Conservation (phyloP, 371 early-diverging fungal genomes). For the Mortierella sp. region DNA sequence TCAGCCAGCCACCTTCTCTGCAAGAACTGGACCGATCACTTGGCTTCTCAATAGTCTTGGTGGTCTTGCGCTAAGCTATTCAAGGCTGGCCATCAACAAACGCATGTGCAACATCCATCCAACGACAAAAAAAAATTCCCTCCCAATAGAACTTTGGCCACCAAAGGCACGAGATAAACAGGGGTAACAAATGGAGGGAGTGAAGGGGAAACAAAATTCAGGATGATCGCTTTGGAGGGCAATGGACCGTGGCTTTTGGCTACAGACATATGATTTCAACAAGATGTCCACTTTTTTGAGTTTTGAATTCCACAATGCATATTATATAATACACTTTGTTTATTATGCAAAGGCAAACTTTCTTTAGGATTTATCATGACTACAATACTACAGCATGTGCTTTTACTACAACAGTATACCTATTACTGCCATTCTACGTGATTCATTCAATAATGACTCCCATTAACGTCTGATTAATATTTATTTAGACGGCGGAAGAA, state of each 20-base stretch:
- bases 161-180: conserved; percentile 19
- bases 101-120: background rate
- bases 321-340: background rate
- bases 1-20: too few species aligned
- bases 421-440: background rate
- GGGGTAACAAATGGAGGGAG: conserved; percentile 4
- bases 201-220: background rate
- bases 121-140: conserved; percentile 1
- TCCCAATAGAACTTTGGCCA: background rate
- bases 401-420: background rate
- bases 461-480: background rate
- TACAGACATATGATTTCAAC: conserved; percentile 22
- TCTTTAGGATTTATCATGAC: background rate
- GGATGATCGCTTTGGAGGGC: conserved; percentile 3
- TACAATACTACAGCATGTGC: background rate
- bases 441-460: background rate
- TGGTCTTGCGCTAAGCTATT: too few species aligned
- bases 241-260: conserved; percentile 3
- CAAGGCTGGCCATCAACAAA: background rate
- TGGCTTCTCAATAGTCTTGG: too few species aligned
- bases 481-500: conserved; percentile 84
- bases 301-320: too few species aligned
- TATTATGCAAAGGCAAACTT: background rate
- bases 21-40: too few species aligned
- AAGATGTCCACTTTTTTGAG: background rate